Evolutionary conservation across 495 filamentous ascomycete genomes (phyloP).

Genomic region (Diplogelasinospora grovesii): DNA sequence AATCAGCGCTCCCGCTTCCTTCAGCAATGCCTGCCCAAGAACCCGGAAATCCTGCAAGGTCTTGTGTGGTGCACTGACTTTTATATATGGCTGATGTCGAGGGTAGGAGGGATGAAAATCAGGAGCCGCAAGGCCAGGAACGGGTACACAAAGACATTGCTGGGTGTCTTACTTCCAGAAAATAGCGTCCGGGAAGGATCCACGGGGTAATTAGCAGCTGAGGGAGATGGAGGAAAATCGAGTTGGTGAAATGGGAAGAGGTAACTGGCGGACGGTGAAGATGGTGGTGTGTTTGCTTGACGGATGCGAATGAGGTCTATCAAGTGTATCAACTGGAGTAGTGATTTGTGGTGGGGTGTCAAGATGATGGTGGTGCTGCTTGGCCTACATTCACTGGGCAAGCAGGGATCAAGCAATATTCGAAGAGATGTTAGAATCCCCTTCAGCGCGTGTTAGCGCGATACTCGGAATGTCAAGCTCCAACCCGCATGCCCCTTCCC

Average conservation of each 20-base stretch:
- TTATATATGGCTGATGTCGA: constrained; percentile 4
- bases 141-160: constrained; percentile 3
- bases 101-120: constrained; percentile 7
- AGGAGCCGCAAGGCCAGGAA: not conserved
- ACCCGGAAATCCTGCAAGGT: constrained; percentile 3
- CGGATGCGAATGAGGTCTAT: constrained; percentile 8
- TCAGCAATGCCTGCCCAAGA: constrained; percentile 1
- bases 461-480: too few relatives aligned
- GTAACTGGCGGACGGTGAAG: constrained; percentile 10
- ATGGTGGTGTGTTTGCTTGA: constrained; percentile 11
- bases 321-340: constrained; percentile 9
- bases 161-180: too few relatives aligned
- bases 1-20: constrained; percentile 8
- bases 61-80: constrained; percentile 5
- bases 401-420: constrained; percentile 16
- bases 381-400: constrained; percentile 15
- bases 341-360: constrained; percentile 20
- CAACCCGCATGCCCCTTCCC: constrained; percentile 8
- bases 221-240: not conserved
- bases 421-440: constrained; percentile 15
- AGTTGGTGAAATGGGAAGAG: not conserved
- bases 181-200: too few relatives aligned
- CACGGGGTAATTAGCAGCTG: not conserved
- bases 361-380: constrained; percentile 14
- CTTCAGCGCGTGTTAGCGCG: constrained; percentile 13